phyloP scores from a whole-genome alignment of 176 grass and related monocot genomes.

The Urochloa ruziziensis region DNA sequence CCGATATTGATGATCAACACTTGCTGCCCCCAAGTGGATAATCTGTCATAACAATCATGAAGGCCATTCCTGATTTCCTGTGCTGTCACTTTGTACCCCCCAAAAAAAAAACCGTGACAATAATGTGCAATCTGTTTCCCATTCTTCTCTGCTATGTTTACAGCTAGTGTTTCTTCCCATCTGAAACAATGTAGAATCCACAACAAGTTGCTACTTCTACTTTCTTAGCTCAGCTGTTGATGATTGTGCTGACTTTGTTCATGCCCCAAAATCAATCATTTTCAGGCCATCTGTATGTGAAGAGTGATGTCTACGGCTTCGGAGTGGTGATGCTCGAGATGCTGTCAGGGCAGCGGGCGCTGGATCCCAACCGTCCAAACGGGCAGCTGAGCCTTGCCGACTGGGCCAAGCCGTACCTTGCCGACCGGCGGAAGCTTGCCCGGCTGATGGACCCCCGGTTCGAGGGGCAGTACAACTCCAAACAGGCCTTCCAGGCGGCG shows the following conservation, averaged over 20 bases:
- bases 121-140: not conserved
- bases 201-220: not conserved
- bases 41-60: not conserved
- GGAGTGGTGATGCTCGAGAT: constrained; percentile 91
- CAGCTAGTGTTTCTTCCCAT: not conserved
- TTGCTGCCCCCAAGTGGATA: not conserved
- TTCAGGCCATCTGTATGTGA: constrained; percentile 84
- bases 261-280: constrained; percentile 5
- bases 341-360: constrained; percentile 66
- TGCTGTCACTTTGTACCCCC: not conserved
- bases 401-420: constrained; percentile 78
- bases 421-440: constrained; percentile 54
- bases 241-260: constrained; percentile 1
- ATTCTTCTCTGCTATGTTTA: not conserved
- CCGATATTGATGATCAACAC: constrained; percentile 1
- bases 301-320: constrained; percentile 88
- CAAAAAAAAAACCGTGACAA: not conserved
- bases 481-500: constrained; percentile 70
- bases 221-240: constrained; percentile 10
- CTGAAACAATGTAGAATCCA: not conserved
- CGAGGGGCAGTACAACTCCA: constrained; percentile 76
- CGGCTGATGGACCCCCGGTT: constrained; percentile 73
- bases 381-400: constrained; percentile 67
- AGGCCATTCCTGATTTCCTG: not conserved
- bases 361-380: constrained; percentile 68